Percentiles rank a stretch among this genome's conserved stretches.
phyloP scores from a whole-genome alignment of 2,329 filamentous ascomycete genomes.

The Ascochyta clinopodiicola region DNA sequence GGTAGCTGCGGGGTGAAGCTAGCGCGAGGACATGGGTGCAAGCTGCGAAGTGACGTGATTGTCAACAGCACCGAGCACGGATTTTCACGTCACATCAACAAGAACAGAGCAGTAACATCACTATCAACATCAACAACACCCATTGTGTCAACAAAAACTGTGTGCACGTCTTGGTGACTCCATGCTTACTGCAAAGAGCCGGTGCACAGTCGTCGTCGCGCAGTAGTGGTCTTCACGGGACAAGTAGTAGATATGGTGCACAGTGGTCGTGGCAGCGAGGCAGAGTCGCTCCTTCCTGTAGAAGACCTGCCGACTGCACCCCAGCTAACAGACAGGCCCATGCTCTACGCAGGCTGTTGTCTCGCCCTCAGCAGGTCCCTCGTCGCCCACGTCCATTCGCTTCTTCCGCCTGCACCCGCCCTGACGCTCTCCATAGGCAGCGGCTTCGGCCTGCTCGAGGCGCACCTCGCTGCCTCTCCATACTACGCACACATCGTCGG shows the following conservation, averaged over 20 bases:
- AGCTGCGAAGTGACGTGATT: background rate
- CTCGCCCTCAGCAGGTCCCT: conserved; percentile 44
- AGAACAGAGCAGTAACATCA: too few relatives aligned
- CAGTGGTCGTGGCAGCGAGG: conserved; percentile 2
- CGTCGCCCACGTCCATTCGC: conserved; percentile 28
- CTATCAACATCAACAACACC: too few relatives aligned
- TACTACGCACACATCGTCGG: conserved; percentile 49
- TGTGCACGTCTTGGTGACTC: too few relatives aligned
- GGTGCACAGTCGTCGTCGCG: too few relatives aligned
- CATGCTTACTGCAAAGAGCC: too few relatives aligned
- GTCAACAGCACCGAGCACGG: too few relatives aligned
- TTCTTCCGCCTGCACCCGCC: conserved; percentile 33
- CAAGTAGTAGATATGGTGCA: background rate
- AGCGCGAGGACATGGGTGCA: background rate
- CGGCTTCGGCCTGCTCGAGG: conserved; percentile 60
- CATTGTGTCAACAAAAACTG: too few relatives aligned
- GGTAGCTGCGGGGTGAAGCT: conserved; percentile 16
- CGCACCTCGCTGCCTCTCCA: conserved; percentile 41
- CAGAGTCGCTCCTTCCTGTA: background rate
- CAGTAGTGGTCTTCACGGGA: too few relatives aligned
- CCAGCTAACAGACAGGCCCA: conserved; percentile 26
- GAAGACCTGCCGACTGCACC: conserved; percentile 17
- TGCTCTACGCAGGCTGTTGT: conserved; percentile 44
- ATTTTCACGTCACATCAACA: too few relatives aligned
- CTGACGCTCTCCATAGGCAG: conserved; percentile 56